phyloP scores from a whole-genome alignment of 2,329 filamentous ascomycete species.

The Rutstroemia sydowiana region DNA sequence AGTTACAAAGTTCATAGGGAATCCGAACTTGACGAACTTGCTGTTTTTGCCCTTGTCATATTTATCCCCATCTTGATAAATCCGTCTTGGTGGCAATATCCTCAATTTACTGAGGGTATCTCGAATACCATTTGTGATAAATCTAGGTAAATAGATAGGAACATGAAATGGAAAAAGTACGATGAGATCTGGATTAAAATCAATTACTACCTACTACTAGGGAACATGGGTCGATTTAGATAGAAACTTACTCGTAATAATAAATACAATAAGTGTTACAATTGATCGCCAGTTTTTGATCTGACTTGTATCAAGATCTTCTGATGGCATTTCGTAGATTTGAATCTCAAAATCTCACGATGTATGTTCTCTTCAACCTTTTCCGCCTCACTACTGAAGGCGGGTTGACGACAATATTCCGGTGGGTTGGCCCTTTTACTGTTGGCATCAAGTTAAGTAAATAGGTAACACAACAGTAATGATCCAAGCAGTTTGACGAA shows the following conservation, averaged over 20 bases:
- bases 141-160: conserved; percentile 51
- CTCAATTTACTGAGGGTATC: conserved; percentile 39
- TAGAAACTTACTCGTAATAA: conserved; percentile 55
- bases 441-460: too few relatives aligned
- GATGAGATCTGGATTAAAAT: conserved; percentile 47
- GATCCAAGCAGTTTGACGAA: too few relatives aligned
- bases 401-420: too few relatives aligned
- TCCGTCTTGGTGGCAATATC: conserved; percentile 42
- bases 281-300: conserved; percentile 64
- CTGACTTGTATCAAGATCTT: conserved; percentile 40
- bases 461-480: too few relatives aligned
- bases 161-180: conserved; percentile 64
- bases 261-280: conserved; percentile 60
- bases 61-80: conserved; percentile 19
- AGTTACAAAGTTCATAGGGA: conserved; percentile 65
- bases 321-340: conserved; percentile 3
- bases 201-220: too few relatives aligned
- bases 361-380: too few relatives aligned
- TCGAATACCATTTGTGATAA: conserved; percentile 38
- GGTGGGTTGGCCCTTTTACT: too few relatives aligned
- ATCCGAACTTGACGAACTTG: conserved; percentile 46
- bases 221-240: background rate
- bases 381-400: too few relatives aligned
- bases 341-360: too few relatives aligned
- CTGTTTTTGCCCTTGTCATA: conserved; percentile 28